Conservation (phyloP, 225 moss, liverwort and hornwort genomes). For the Neckera pumila region DNA sequence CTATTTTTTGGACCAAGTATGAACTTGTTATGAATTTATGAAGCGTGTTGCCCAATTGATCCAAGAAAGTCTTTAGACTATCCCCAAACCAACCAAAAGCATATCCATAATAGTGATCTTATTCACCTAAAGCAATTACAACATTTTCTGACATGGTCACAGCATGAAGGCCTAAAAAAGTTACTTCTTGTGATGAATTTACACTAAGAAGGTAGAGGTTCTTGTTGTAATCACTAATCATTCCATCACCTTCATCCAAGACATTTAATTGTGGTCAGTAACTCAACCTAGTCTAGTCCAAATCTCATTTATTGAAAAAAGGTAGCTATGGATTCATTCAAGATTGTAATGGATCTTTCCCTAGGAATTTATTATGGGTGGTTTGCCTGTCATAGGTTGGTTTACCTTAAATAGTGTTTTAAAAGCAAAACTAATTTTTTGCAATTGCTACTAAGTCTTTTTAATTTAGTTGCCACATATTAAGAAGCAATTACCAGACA, state of each 20-base stretch:
- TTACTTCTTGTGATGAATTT: not conserved
- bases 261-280: not conserved
- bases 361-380: fast-evolving
- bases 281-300: not conserved
- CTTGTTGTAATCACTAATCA: not conserved
- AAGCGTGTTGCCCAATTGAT: not conserved
- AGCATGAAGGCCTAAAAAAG: not conserved
- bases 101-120: not conserved
- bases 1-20: not conserved
- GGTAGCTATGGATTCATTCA: fast-evolving
- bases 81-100: not conserved
- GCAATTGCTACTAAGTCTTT: not conserved
- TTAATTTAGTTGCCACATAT: no score
- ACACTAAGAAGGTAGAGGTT: not conserved
- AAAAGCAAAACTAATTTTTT: not conserved
- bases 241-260: not conserved
- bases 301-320: not conserved
- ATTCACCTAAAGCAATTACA: not conserved
- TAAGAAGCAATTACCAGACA: not conserved
- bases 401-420: not conserved
- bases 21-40: not conserved
- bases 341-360: no score
- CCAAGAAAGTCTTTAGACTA: not conserved
- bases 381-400: no score
- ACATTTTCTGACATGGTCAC: not conserved